These are phyloP conservation scores for Russula dissimulans DNA, from an alignment of 768 basidiomycete species.

Conservation along the genomic window DNA sequence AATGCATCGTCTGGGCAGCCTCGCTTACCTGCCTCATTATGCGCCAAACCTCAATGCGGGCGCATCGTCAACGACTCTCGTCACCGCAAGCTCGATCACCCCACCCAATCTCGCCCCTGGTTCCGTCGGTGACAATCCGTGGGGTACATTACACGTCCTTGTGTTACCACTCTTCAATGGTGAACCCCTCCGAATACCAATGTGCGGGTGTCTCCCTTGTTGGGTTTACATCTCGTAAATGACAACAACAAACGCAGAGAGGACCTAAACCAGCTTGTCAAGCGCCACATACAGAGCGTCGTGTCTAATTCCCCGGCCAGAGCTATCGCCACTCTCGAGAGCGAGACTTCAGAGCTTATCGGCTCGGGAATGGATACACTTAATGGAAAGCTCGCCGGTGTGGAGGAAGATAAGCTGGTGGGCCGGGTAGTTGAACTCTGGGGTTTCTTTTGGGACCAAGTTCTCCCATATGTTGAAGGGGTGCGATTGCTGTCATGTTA, in stretches of 20 bases:
- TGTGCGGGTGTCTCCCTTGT: constrained; percentile 38
- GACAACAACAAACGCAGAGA: constrained; percentile 41
- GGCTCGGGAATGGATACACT: constrained; percentile 87
- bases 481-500: constrained; percentile 42
- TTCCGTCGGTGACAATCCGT: constrained; percentile 55
- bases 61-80: constrained; percentile 40
- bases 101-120: constrained; percentile 21
- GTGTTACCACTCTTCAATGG: constrained; percentile 90
- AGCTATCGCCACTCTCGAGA: constrained; percentile 63
- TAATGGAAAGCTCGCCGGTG: constrained; percentile 67
- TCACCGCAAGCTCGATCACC: constrained; percentile 19
- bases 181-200: constrained; percentile 73
- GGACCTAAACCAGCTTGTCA: constrained; percentile 78
- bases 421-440: constrained; percentile 77
- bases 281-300: constrained; percentile 64
- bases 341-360: constrained; percentile 76
- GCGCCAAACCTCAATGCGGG: constrained; percentile 42
- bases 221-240: not conserved
- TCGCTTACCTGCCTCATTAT: constrained; percentile 43
- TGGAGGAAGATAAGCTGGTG: constrained; percentile 74
- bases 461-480: constrained; percentile 81
- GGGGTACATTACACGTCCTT: constrained; percentile 77
- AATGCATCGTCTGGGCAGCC: constrained; percentile 73
- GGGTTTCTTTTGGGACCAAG: constrained; percentile 90
- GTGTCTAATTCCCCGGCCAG: constrained; percentile 66